phyloP scores from a whole-genome alignment of 2,329 filamentous ascomycete genomes.

The Nakataea oryzae region DNA sequence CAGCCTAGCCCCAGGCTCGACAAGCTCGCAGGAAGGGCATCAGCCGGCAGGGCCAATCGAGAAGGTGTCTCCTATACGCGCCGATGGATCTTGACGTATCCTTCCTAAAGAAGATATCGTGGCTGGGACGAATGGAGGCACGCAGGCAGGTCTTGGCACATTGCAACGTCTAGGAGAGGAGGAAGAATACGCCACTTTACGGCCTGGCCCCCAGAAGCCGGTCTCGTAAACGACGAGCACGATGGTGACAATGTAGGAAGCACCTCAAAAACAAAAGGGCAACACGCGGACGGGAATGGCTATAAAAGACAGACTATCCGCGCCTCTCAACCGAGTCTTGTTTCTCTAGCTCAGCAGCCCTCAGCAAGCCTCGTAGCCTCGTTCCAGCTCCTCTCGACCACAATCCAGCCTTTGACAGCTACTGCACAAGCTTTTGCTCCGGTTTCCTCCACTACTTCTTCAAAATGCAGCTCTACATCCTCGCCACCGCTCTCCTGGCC shows the following conservation, averaged over 20 bases:
- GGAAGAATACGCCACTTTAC: too few relatives aligned
- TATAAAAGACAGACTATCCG: background rate
- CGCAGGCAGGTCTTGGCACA: too few relatives aligned
- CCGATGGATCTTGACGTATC: too few relatives aligned
- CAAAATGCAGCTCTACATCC: background rate
- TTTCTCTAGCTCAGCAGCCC: background rate
- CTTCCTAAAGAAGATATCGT: too few relatives aligned
- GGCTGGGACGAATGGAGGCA: too few relatives aligned
- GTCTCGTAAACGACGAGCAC: background rate
- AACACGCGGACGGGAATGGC: background rate
- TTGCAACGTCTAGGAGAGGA: too few relatives aligned
- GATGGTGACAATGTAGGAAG: background rate
- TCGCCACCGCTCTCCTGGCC: background rate
- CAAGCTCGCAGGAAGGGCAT: too few relatives aligned
- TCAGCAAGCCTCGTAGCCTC: background rate
- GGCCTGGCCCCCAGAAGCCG: too few relatives aligned
- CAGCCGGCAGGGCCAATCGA: too few relatives aligned
- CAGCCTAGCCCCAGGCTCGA: too few relatives aligned
- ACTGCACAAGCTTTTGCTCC: constrained; percentile 27
- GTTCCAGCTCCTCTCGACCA: background rate
- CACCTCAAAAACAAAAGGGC: background rate
- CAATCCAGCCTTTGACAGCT: background rate
- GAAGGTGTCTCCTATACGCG: too few relatives aligned
- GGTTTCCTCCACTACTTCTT: constrained; percentile 40
- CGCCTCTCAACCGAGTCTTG: background rate